These are phyloP conservation scores for Venturia asperata DNA, from an alignment of 2,329 filamentous ascomycete species.

Conservation along the genomic window DNA sequence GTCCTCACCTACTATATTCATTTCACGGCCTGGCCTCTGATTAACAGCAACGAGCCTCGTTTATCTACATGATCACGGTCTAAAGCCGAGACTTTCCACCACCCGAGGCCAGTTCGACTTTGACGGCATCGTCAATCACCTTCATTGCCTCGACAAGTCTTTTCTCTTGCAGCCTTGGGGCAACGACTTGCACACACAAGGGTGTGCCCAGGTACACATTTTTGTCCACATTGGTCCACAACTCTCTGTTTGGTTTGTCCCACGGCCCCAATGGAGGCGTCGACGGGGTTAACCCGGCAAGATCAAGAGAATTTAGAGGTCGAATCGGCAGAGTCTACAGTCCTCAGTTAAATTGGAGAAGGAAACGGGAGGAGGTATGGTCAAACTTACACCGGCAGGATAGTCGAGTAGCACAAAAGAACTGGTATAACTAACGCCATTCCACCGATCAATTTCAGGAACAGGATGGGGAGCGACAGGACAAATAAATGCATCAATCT, in stretches of 20 bases:
- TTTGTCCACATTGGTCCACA: slow-evolving; percentile 51
- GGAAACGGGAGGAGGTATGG: no score
- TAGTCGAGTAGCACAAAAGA: slow-evolving; percentile 57
- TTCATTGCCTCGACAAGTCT: slow-evolving; percentile 48
- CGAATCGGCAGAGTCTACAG: slow-evolving; percentile 46
- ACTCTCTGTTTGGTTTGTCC: slow-evolving; percentile 53
- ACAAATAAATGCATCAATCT: slow-evolving; percentile 55
- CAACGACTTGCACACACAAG: slow-evolving; percentile 51
- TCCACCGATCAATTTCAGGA: slow-evolving; percentile 55
- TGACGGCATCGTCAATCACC: slow-evolving; percentile 44
- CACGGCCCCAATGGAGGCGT: slow-evolving; percentile 44
- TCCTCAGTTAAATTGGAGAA: background rate
- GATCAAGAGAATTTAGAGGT: slow-evolving; percentile 42
- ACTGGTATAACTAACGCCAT: slow-evolving; percentile 55
- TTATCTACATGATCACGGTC: background rate
- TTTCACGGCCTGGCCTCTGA: background rate
- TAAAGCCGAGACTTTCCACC: slow-evolving; percentile 1
- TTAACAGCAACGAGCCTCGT: background rate
- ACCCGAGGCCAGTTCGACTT: slow-evolving; percentile 17
- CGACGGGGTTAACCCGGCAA: slow-evolving; percentile 40
- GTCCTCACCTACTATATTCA: background rate
- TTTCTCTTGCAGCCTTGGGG: slow-evolving; percentile 48
- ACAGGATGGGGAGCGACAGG: slow-evolving; percentile 59
- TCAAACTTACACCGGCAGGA: slow-evolving; percentile 42
- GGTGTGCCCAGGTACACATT: slow-evolving; percentile 48